Evolutionary conservation across 2,329 filamentous ascomycete genomes (phyloP).

Genomic region (Trichoderma pleuroti): DNA sequence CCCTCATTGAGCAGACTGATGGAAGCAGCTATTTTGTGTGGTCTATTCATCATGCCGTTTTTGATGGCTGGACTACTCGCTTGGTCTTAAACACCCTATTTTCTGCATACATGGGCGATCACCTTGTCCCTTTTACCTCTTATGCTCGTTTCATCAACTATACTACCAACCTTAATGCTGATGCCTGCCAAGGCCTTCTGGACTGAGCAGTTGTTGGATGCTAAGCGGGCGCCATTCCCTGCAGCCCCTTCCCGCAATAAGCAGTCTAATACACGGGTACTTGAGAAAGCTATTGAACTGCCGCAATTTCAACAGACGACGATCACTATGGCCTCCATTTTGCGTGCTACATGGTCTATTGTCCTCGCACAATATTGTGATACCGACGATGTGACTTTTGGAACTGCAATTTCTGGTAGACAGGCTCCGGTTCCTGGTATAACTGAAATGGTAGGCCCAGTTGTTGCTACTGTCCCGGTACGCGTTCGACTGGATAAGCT

Average conservation of each 20-base stretch:
- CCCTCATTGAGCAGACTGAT: background rate
- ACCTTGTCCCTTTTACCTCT: background rate
- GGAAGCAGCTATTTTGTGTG: slow-evolving; percentile 3
- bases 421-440: slow-evolving; percentile 24
- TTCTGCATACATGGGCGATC: background rate
- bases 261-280: background rate
- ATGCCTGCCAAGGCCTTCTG: slow-evolving; percentile 3
- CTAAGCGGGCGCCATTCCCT: slow-evolving; percentile 18
- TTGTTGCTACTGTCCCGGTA: slow-evolving; percentile 22
- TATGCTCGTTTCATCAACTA: slow-evolving; percentile 33
- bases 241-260: background rate
- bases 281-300: background rate
- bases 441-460: slow-evolving; percentile 23
- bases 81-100: background rate
- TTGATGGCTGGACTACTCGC: slow-evolving; percentile 13
- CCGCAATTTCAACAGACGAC: background rate
- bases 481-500: slow-evolving; percentile 9
- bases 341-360: slow-evolving; percentile 15
- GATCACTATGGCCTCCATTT: slow-evolving; percentile 23
- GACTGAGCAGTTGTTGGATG: slow-evolving; percentile 15
- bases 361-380: slow-evolving; percentile 18
- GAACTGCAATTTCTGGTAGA: slow-evolving; percentile 24
- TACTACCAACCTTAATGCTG: background rate
- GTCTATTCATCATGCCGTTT: slow-evolving; percentile 5
- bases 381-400: slow-evolving; percentile 24